Conservation (phyloP, 345 rosid genomes). For the Gossypium longicalyx region DNA sequence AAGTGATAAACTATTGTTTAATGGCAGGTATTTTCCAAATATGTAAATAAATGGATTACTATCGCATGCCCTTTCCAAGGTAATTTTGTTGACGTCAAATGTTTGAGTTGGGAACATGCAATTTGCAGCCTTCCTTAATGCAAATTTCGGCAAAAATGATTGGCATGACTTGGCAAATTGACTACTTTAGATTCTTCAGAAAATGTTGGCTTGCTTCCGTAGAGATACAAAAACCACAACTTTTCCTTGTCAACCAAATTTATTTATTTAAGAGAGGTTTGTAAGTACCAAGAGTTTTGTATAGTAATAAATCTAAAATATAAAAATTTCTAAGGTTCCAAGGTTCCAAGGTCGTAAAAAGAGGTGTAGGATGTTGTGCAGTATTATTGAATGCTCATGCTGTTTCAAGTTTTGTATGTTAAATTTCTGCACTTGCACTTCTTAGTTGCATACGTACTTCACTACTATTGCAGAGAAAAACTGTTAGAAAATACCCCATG, state of each 20-base stretch:
- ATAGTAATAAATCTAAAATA: background rate
- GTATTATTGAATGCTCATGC: background rate
- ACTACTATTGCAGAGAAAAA: background rate
- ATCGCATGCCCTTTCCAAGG: conserved; percentile 95
- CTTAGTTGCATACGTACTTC: background rate
- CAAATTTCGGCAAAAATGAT: background rate
- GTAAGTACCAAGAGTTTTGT: background rate
- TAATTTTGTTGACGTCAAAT: conserved; percentile 18
- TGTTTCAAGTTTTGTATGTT: background rate
- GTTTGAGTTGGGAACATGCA: background rate
- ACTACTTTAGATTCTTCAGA: background rate
- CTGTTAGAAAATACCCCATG: background rate
- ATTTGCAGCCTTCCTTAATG: background rate
- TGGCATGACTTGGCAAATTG: background rate
- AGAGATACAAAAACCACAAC: background rate
- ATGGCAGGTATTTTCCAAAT: conserved; percentile 67
- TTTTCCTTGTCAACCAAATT: background rate
- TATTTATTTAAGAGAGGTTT: background rate
- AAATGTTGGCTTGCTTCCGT: background rate
- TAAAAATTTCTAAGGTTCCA: background rate
- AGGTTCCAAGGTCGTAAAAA: background rate
- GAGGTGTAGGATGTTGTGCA: background rate
- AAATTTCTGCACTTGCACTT: background rate
- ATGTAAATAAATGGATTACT: conserved; percentile 78
- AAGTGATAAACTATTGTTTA: conserved; percentile 10